Evolutionary conservation across 2,329 filamentous ascomycete genomes (phyloP).

Genomic region (Alternaria dauci): DNA sequence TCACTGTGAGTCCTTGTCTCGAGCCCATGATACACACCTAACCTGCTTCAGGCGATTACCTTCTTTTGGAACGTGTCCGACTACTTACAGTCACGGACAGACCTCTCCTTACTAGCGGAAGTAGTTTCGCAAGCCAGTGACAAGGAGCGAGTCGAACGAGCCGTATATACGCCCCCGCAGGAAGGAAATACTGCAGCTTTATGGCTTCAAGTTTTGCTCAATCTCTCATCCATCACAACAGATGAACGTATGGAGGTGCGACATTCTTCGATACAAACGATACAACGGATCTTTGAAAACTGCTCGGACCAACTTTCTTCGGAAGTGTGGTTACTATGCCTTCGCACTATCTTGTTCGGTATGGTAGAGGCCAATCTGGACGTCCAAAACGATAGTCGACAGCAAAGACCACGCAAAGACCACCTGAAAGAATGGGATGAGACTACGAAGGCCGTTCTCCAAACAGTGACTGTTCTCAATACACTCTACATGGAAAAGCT

Average conservation of each 20-base stretch:
- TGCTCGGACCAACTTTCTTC: slow-evolving; percentile 82
- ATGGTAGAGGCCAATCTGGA: slow-evolving; percentile 71
- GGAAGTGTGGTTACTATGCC: slow-evolving; percentile 82
- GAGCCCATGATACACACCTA: slow-evolving; percentile 1
- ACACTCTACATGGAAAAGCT: slow-evolving; percentile 79
- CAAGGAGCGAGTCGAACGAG: slow-evolving; percentile 63
- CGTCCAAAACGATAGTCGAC: slow-evolving; percentile 33
- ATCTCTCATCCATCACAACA: slow-evolving; percentile 74
- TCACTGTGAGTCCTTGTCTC: slow-evolving; percentile 70
- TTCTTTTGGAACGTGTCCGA: slow-evolving; percentile 97
- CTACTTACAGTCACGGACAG: slow-evolving; percentile 69
- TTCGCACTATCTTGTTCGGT: slow-evolving; percentile 81
- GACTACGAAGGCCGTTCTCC: slow-evolving; percentile 51
- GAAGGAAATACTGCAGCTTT: slow-evolving; percentile 73
- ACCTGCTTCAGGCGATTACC: slow-evolving; percentile 73
- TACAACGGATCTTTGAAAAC: slow-evolving; percentile 90
- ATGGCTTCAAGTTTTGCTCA: slow-evolving; percentile 79
- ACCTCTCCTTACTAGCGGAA: slow-evolving; percentile 46
- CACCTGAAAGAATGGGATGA: slow-evolving; percentile 49
- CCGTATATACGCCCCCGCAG: slow-evolving; percentile 67
- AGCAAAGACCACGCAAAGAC: slow-evolving; percentile 24
- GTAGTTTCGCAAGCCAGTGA: slow-evolving; percentile 25
- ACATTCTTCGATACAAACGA: slow-evolving; percentile 88
- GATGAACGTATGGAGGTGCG: slow-evolving; percentile 78
- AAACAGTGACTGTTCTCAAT: slow-evolving; percentile 63